A percentile compares a stretch with the other conserved stretches of the same genome.
Conservation (phyloP, 306 rosid genomes). For the Vicia sativa region DNA sequence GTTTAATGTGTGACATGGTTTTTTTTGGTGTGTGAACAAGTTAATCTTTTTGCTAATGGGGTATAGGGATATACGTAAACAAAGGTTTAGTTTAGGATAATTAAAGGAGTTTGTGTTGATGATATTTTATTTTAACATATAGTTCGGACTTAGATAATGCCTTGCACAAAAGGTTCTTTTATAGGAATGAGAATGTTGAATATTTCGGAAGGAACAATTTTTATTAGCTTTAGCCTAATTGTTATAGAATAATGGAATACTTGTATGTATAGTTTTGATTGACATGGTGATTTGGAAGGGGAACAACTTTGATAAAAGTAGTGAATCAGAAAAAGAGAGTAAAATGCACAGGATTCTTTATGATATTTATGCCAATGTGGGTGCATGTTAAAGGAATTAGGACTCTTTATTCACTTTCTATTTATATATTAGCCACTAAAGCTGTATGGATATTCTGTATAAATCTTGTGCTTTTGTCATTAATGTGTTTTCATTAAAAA, state of each 20-base stretch:
- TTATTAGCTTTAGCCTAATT: conserved; percentile 7
- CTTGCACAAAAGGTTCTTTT: neutral
- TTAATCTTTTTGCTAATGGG: neutral
- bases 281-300: neutral
- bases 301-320: conserved; percentile 30
- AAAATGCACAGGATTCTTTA: conserved; percentile 11
- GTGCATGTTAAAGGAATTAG: neutral
- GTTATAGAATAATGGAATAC: neutral
- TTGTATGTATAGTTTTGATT: neutral
- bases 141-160: conserved; percentile 10
- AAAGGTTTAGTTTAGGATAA: neutral
- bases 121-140: neutral
- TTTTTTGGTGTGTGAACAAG: neutral
- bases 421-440: neutral
- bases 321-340: neutral
- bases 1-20: conserved; percentile 1
- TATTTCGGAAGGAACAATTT: conserved; percentile 9
- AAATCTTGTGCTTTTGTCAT: neutral
- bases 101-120: neutral
- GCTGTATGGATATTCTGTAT: conserved; percentile 22
- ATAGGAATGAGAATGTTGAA: conserved; percentile 14
- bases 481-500: neutral
- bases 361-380: neutral
- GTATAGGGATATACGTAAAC: neutral
- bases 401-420: neutral